Percentiles rank a stretch among this genome's conserved stretches.
Conservation (phyloP, 345 rosid genomes). For the Brassica nigra region DNA sequence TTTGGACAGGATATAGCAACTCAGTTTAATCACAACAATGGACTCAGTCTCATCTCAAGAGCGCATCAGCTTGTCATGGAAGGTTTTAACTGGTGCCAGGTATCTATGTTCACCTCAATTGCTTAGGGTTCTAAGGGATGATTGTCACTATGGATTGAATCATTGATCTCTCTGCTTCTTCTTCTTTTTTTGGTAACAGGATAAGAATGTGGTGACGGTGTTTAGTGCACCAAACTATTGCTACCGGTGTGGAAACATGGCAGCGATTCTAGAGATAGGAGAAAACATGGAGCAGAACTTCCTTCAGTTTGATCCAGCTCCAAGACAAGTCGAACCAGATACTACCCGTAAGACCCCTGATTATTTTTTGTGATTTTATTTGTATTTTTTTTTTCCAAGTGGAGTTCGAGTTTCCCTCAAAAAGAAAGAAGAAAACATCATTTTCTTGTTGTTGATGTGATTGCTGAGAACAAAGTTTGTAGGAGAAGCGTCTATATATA, state of each 20-base stretch:
- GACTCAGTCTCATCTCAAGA: conserved; percentile 73
- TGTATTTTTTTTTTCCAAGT: not conserved
- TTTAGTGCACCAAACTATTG: conserved; percentile 88
- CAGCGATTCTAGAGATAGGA: conserved; percentile 81
- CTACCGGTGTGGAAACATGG: conserved; percentile 85
- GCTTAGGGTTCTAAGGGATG: not conserved
- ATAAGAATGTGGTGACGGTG: conserved; percentile 79
- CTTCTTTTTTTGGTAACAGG: conserved; percentile 41
- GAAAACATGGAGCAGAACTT: conserved; percentile 84
- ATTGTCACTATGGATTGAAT: not conserved
- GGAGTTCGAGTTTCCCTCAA: conserved; percentile 10
- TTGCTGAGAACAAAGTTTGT: conserved; percentile 21
- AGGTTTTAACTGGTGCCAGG: conserved; percentile 90
- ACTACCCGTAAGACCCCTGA: conserved; percentile 83
- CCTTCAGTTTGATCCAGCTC: conserved; percentile 89
- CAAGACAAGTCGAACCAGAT: conserved; percentile 82
- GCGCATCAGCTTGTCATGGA: conserved; percentile 95
- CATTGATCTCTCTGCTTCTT: not conserved
- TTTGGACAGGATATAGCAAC: conserved; percentile 67
- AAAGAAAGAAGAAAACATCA: conserved; percentile 26
- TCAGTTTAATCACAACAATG: conserved; percentile 78
- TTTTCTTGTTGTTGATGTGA: conserved; percentile 24
- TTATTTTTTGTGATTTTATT: conserved; percentile 62
- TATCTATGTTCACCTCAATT: conserved; percentile 34
- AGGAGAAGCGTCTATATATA: conserved; percentile 30